Percentiles rank a stretch among this genome's conserved stretches.
phyloP scores from a whole-genome alignment of 345 rosid genomes.

The Brassica incana region DNA sequence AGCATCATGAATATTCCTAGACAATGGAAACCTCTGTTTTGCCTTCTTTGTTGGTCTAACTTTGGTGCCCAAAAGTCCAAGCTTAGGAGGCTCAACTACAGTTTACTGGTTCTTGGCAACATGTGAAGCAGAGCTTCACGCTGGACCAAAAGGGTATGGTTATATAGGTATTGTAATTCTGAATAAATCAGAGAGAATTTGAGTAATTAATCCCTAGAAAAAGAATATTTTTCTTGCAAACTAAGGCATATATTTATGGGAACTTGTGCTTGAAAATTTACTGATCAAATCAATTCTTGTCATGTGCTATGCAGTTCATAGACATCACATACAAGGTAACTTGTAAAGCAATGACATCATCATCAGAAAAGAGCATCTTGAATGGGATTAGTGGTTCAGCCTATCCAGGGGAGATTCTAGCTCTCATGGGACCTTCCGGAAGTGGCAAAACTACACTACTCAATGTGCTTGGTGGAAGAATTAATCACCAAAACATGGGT shows the following conservation, averaged over 20 bases:
- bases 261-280: background rate
- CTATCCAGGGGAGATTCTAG: conserved; percentile 84
- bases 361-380: conserved; percentile 66
- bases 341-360: conserved; percentile 52
- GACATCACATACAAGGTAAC: conserved; percentile 77
- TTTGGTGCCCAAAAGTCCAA: conserved; percentile 36
- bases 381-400: conserved; percentile 78
- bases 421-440: conserved; percentile 98
- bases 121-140: conserved; percentile 43
- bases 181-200: conserved; percentile 20
- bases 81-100: conserved; percentile 43
- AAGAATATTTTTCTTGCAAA: background rate
- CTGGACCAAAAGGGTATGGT: conserved; percentile 63
- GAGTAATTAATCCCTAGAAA: background rate
- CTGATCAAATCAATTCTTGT: conserved; percentile 4
- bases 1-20: conserved; percentile 18
- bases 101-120: conserved; percentile 35
- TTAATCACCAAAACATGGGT: conserved; percentile 45
- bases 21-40: conserved; percentile 40
- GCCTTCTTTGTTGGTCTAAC: conserved; percentile 40
- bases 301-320: conserved; percentile 58
- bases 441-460: conserved; percentile 89
- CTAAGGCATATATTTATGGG: background rate
- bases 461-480: conserved; percentile 75
- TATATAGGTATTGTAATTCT: conserved; percentile 15